Evolutionary conservation across 805 yeast species (phyloP).

Genomic region (Ogataea minuta): DNA sequence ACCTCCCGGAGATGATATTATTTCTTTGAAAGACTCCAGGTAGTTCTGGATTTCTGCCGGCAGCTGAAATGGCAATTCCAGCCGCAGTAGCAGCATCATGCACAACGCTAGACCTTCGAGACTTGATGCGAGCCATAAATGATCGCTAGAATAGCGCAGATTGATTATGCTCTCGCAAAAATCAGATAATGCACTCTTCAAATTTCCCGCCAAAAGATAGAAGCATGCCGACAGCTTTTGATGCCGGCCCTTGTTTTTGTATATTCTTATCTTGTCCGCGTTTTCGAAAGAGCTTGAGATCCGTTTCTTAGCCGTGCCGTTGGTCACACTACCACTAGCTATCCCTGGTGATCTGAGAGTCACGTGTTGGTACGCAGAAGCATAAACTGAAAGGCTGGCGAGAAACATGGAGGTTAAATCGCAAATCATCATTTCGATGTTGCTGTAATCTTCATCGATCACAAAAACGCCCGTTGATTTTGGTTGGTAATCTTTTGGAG

Average conservation of each 20-base stretch:
- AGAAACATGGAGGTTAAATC: conserved; percentile 68
- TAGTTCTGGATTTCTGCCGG: conserved; percentile 35
- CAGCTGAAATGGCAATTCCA: conserved; percentile 51
- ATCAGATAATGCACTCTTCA: conserved; percentile 64
- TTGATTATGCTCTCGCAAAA: conserved; percentile 70
- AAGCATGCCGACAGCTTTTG: conserved; percentile 74
- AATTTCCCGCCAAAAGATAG: conserved; percentile 75
- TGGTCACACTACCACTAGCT: conserved; percentile 13
- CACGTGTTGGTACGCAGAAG: conserved; percentile 72
- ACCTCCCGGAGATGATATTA: conserved; percentile 31
- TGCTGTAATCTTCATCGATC: conserved; percentile 20
- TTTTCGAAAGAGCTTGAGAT: conserved; percentile 32
- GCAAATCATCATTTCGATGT: conserved; percentile 65
- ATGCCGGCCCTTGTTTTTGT: conserved; percentile 68
- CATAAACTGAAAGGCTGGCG: conserved; percentile 60
- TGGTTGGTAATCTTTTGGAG: conserved; percentile 31
- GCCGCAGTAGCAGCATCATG: conserved; percentile 54
- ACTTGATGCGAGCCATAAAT: conserved; percentile 85
- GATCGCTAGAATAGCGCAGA: conserved; percentile 64
- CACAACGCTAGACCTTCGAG: conserved; percentile 79
- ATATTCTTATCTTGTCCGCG: conserved; percentile 34
- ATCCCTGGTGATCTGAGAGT: conserved; percentile 82
- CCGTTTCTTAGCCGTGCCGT: conserved; percentile 27
- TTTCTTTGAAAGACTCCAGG: conserved; percentile 27
- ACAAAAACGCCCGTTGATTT: conserved; percentile 14